Percentiles rank a stretch among this genome's conserved stretches.
Conservation (phyloP, 441 rosid genomes). For the Croton laevigatus region DNA sequence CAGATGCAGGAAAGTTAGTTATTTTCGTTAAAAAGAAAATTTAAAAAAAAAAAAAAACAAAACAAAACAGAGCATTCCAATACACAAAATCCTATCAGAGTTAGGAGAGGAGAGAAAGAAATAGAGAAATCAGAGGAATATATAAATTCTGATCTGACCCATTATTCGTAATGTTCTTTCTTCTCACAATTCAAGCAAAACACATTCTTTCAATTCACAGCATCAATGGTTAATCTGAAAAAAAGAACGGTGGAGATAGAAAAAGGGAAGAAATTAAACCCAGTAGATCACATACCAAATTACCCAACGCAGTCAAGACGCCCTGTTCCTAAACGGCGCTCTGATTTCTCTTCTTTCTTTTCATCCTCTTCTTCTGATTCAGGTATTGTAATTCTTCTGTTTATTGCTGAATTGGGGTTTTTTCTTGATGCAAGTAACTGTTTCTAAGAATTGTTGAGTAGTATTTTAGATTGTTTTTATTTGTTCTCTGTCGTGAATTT, state of each 20-base stretch:
- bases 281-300: slow-evolving; percentile 21
- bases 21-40: not conserved
- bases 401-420: not conserved
- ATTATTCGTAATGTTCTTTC: not conserved
- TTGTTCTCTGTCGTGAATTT: not conserved
- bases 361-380: slow-evolving; percentile 1
- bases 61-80: slow-evolving; percentile 1
- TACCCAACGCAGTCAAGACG: slow-evolving; percentile 22
- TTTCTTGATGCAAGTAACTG: not conserved
- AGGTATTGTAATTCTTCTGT: not conserved
- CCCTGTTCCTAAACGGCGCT: slow-evolving; percentile 28
- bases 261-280: slow-evolving; percentile 6
- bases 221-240: slow-evolving; percentile 11
- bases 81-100: not conserved
- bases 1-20: not conserved
- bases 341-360: slow-evolving; percentile 28
- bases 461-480: not conserved
- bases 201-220: not conserved
- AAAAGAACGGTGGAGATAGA: not conserved
- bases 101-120: not conserved
- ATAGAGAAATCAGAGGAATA: not conserved
- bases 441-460: not conserved
- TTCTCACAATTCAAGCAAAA: not conserved
- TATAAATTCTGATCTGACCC: not conserved
- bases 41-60: not conserved